Percentiles rank a stretch among this genome's conserved stretches.
These are phyloP conservation scores for Theileria luwenshuni DNA, from an alignment of 169 alveolate species.

Conservation along the genomic window DNA sequence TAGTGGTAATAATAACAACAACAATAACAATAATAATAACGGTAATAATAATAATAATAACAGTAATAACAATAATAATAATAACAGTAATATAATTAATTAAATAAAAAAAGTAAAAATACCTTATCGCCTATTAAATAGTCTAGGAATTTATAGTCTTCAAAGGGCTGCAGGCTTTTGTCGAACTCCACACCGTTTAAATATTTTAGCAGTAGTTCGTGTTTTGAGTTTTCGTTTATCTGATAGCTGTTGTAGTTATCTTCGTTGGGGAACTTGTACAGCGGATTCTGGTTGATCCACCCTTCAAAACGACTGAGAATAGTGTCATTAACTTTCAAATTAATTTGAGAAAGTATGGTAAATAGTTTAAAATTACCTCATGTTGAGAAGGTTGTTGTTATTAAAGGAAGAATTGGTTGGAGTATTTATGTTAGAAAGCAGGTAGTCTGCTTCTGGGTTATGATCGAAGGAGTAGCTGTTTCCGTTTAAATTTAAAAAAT, in stretches of 20 bases:
- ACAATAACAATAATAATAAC: too few relatives aligned
- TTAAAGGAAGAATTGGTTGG: not conserved
- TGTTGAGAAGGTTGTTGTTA: not conserved
- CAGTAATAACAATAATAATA: too few relatives aligned
- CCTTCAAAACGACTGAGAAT: slow-evolving; percentile 2
- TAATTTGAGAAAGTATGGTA: too few relatives aligned
- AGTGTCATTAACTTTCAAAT: too few relatives aligned
- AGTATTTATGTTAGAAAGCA: slow-evolving; percentile 22
- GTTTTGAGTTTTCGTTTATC: not conserved
- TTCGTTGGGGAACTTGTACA: slow-evolving; percentile 11
- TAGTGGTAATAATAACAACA: not conserved
- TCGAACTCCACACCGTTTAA: not conserved
- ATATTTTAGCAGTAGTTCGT: slow-evolving; percentile 2
- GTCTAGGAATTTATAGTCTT: slow-evolving; percentile 9
- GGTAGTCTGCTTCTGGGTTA: slow-evolving; percentile 17
- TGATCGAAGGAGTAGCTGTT: slow-evolving; percentile 1
- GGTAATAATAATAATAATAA: too few relatives aligned
- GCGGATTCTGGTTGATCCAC: slow-evolving; percentile 19
- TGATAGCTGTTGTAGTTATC: not conserved
- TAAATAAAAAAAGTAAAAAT: not conserved
- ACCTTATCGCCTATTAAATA: not conserved
- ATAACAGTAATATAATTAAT: not conserved
- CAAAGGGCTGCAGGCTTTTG: not conserved
- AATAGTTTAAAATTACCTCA: not conserved
- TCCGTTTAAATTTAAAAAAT: not conserved